These are phyloP conservation scores for Chytriomyces sp. DNA, from an alignment of 192 early-diverging fungal species.

Conservation along the genomic window DNA sequence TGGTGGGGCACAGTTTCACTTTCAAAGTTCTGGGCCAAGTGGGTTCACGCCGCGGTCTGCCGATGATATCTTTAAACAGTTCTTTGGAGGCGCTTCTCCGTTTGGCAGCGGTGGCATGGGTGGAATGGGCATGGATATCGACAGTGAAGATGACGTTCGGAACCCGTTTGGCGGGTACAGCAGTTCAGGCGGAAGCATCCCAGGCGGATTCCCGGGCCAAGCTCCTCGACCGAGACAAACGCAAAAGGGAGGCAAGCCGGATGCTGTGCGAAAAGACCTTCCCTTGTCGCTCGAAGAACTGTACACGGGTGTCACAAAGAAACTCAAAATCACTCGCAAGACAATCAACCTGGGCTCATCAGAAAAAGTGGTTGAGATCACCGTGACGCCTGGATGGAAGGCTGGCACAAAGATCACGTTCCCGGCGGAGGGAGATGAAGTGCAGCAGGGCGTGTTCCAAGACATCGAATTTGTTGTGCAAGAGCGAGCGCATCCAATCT, in stretches of 20 bases:
- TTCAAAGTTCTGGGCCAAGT: slow-evolving; percentile 46
- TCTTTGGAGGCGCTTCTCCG: slow-evolving; percentile 72
- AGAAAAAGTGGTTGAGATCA: slow-evolving; percentile 84
- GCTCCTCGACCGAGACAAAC: slow-evolving; percentile 14
- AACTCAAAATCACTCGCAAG: slow-evolving; percentile 89
- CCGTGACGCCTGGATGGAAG: slow-evolving; percentile 96
- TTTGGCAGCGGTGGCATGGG: slow-evolving; percentile 50
- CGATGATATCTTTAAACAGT: slow-evolving; percentile 88
- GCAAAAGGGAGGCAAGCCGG: slow-evolving; percentile 40
- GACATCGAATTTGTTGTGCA: slow-evolving; percentile 95
- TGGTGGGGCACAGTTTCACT: slow-evolving; percentile 34
- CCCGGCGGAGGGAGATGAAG: slow-evolving; percentile 86
- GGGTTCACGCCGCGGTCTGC: slow-evolving; percentile 79
- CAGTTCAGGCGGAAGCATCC: slow-evolving; percentile 53
- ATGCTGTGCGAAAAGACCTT: slow-evolving; percentile 67
- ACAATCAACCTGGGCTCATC: slow-evolving; percentile 49
- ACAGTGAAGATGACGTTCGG: slow-evolving; percentile 54
- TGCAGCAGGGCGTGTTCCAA: slow-evolving; percentile 71
- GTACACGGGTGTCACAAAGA: slow-evolving; percentile 86
- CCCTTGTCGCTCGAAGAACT: slow-evolving; percentile 89
- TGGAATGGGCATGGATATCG: slow-evolving; percentile 44
- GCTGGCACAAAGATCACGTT: slow-evolving; percentile 96
- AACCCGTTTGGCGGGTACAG: slow-evolving; percentile 41
- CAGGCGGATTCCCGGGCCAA: slow-evolving; percentile 53
- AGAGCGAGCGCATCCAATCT: slow-evolving; percentile 87